Conservation (phyloP, 140 eudicot species). For the Flaveria floridana region DNA sequence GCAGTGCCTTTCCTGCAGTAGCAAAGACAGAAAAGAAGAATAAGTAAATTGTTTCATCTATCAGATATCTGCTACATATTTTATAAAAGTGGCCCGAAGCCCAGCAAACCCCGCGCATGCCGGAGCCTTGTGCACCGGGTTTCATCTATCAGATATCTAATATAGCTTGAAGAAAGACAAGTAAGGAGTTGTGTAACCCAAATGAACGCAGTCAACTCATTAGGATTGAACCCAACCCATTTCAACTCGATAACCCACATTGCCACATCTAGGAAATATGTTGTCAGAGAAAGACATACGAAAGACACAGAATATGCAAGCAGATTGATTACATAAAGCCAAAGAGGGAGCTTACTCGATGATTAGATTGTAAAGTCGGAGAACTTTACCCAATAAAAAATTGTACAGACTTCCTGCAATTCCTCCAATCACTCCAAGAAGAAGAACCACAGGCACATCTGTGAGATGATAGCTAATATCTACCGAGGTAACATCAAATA, state of each 20-base stretch:
- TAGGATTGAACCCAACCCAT: neutral
- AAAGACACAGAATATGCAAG: constrained; percentile 2
- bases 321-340: constrained; percentile 8
- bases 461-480: constrained; percentile 64
- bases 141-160: neutral
- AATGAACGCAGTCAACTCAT: too few relatives aligned
- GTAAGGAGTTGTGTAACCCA: too few relatives aligned
- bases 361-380: constrained; percentile 59
- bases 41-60: constrained; percentile 2
- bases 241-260: neutral
- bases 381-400: constrained; percentile 56
- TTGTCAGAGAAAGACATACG: constrained; percentile 2
- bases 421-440: constrained; percentile 83
- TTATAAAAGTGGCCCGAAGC: too few relatives aligned
- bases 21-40: constrained; percentile 16
- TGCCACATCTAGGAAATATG: neutral
- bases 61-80: neutral
- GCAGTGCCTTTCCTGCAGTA: constrained; percentile 68
- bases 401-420: constrained; percentile 73
- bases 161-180: neutral
- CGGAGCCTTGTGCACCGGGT: too few relatives aligned
- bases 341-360: constrained; percentile 55
- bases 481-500: constrained; percentile 77
- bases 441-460: constrained; percentile 81
- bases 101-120: too few relatives aligned